Base-by-base conservation (phyloP, 371 early-diverging fungal species). In the Mortierella sp. region DNA sequence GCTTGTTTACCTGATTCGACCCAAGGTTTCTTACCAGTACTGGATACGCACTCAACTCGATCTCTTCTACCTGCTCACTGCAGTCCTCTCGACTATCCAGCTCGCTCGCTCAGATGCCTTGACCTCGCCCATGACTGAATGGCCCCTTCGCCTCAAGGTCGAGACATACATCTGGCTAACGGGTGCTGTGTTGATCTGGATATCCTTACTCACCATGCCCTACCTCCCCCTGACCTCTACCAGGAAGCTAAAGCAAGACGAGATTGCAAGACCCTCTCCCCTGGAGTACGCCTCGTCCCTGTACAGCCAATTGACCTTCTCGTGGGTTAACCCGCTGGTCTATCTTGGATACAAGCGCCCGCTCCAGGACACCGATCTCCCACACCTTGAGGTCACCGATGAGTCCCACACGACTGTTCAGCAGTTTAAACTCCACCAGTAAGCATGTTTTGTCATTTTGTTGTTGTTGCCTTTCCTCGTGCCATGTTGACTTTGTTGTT, bases 241-340 rank as follows among this genome's bases (percentile, higher is more conserved):
- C 69, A 74, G 73, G 67, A 76, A 76, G 67, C 53, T 64, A 46
- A 74, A 75, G 54, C 73, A 78, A 31, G 78, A 78, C 9, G 78
- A 84, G 37, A 28, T 51, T 31, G 67, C 31, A 9, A 89, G 93
- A 24, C 37, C 88, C 0, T 76, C 91, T 75, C 89, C 92, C 1
- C 75, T 87, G 21, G 93, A 92, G 64, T 86, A 87, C 40, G 84
- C 90, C 82, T 90, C 91, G 10, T 92, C 93, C 0, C 4, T 89
- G 14, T 92, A 91, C 76, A 89, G 90, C n/a, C 86, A 88, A 61
- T 82, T 89, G 72, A 91, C 91, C 79, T 92, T 91, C 67, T 77
- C 83, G 46, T 92, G 93, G 93, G 88, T 90, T 0, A 88, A 90
- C 59, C 80, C 82, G 0, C 88, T 91, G 88, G 88, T 92, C 83